Evolutionary conservation across 2,329 filamentous ascomycete genomes (phyloP).

Genomic region (Cladorrhinum sp.): DNA sequence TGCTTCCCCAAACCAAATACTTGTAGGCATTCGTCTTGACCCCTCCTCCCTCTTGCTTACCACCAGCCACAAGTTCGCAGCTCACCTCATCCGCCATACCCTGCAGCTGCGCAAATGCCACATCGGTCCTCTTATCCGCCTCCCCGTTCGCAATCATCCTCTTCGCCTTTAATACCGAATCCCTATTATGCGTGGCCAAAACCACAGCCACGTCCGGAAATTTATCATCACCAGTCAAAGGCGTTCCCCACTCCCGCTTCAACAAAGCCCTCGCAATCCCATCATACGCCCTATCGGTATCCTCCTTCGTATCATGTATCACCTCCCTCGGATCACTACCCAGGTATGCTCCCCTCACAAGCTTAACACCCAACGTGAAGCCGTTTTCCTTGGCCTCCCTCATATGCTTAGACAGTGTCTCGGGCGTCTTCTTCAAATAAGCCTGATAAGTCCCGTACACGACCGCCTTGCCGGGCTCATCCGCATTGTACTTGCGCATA

Average conservation of each 20-base stretch:
- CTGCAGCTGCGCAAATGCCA: slow-evolving; percentile 76
- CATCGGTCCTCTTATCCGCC: slow-evolving; percentile 34
- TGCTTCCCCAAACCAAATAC: slow-evolving; percentile 68
- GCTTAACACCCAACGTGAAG: slow-evolving; percentile 70
- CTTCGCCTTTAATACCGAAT: slow-evolving; percentile 61
- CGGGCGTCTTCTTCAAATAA: slow-evolving; percentile 64
- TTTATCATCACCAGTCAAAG: slow-evolving; percentile 43
- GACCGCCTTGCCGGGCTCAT: slow-evolving; percentile 53
- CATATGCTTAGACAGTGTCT: slow-evolving; percentile 58
- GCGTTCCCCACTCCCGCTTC: slow-evolving; percentile 56
- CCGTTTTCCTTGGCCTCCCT: slow-evolving; percentile 53
- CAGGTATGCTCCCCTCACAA: slow-evolving; percentile 73
- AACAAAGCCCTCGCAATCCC: slow-evolving; percentile 66
- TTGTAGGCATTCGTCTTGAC: slow-evolving; percentile 50
- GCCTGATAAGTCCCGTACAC: slow-evolving; percentile 81
- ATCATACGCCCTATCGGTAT: slow-evolving; percentile 72
- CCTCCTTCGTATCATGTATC: slow-evolving; percentile 69
- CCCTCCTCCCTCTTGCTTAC: not conserved
- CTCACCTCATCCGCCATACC: slow-evolving; percentile 96
- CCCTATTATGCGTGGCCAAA: slow-evolving; percentile 79
- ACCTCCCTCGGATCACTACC: slow-evolving; percentile 65
- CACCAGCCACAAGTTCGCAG: slow-evolving; percentile 51
- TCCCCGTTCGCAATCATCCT: slow-evolving; percentile 47
- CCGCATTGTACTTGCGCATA: slow-evolving; percentile 71
- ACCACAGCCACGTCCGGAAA: slow-evolving; percentile 64